These are phyloP conservation scores for Amphirosellinia nigrospora DNA, from an alignment of 495 filamentous ascomycete genomes.

Conservation along the genomic window DNA sequence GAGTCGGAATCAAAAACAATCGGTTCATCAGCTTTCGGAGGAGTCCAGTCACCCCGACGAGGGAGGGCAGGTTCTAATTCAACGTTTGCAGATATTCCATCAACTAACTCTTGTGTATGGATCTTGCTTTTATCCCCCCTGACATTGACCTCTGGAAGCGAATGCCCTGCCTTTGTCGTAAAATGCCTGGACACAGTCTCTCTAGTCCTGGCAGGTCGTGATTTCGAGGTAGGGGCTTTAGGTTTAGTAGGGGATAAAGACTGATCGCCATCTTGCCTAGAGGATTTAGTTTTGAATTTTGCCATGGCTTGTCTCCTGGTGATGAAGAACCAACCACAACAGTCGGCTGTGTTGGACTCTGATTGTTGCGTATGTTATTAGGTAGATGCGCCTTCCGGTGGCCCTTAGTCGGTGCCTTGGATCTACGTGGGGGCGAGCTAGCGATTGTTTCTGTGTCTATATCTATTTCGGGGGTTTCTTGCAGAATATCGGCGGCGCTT, in stretches of 20 bases:
- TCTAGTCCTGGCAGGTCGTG: conserved; percentile 29
- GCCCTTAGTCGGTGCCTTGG: conserved; percentile 27
- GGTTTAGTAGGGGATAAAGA: conserved; percentile 39
- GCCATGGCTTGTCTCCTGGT: conserved; percentile 41
- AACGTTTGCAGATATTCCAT: conserved; percentile 37
- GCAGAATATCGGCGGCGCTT: conserved; percentile 48
- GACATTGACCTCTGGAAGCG: conserved; percentile 11
- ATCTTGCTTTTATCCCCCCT: conserved; percentile 3
- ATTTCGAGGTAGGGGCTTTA: conserved; percentile 41
- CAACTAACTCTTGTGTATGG: conserved; percentile 6
- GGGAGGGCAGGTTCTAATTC: conserved; percentile 52
- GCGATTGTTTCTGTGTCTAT: conserved; percentile 37
- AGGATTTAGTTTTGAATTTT: conserved; percentile 41
- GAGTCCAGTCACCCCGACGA: conserved; percentile 65
- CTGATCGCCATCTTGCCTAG: conserved; percentile 33
- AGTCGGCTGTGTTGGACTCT: conserved; percentile 11
- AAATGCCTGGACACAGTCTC: conserved; percentile 49
- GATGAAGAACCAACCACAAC: conserved; percentile 33
- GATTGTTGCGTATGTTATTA: background rate
- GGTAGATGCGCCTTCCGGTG: conserved; percentile 19
- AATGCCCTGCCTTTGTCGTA: conserved; percentile 27
- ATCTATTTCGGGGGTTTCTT: conserved; percentile 38
- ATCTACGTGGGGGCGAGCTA: conserved; percentile 31
- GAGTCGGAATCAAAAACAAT: conserved; percentile 31
- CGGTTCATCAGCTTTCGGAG: conserved; percentile 47